Conservation (phyloP, 1,284 basidiomycete species). For the Ceratobasidium sp. region DNA sequence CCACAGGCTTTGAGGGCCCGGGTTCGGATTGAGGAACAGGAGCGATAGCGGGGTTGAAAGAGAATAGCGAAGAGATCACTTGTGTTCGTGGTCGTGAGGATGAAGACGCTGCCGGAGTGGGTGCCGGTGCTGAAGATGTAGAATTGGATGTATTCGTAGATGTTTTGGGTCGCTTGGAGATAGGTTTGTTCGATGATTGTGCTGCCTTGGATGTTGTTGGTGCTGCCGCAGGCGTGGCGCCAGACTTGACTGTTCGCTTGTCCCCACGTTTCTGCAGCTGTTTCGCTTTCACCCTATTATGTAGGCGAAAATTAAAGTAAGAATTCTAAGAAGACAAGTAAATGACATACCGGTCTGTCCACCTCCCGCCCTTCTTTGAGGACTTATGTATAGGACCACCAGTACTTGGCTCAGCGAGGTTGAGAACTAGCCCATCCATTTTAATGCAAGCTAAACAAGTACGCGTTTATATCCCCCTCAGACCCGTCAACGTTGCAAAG, state of each 20-base stretch:
- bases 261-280: conserved; percentile 45
- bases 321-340: conserved; percentile 41
- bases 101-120: conserved; percentile 37
- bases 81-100: conserved; percentile 66
- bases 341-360: conserved; percentile 82
- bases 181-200: conserved; percentile 21
- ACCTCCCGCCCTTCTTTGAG: conserved; percentile 79
- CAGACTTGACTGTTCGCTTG: conserved; percentile 46
- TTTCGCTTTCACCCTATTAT: conserved; percentile 57
- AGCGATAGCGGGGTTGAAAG: conserved; percentile 77
- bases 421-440: conserved; percentile 73
- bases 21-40: conserved; percentile 38
- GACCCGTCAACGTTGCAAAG: neutral
- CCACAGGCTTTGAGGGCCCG: conserved; percentile 58
- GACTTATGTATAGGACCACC: conserved; percentile 53
- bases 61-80: conserved; percentile 92
- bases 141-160: conserved; percentile 1
- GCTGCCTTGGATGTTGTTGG: conserved; percentile 38
- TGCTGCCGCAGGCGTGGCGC: conserved; percentile 10
- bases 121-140: conserved; percentile 16
- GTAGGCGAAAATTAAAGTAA: conserved; percentile 47
- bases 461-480: neutral
- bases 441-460: neutral
- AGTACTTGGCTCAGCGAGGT: conserved; percentile 64
- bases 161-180: conserved; percentile 1